Percentiles rank a stretch among this genome's conserved stretches.
phyloP scores from a whole-genome alignment of 805 yeast genomes.

The Phaffomyces antillensis region DNA sequence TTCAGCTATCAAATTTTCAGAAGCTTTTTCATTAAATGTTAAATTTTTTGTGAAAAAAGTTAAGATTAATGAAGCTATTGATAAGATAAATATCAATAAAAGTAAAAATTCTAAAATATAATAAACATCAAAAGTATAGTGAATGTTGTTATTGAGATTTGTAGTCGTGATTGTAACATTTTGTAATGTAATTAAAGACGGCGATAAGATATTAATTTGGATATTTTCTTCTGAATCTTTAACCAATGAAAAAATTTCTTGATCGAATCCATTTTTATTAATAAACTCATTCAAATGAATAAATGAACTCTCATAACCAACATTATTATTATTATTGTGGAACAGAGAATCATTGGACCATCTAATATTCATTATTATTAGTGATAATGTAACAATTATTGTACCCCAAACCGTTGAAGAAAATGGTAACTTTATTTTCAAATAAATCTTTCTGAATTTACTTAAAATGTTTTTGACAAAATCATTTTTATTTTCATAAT shows the following conservation, averaged over 20 bases:
- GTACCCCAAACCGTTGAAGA: slow-evolving; percentile 28
- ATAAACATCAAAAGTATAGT: slow-evolving; percentile 40
- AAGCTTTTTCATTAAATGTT: slow-evolving; percentile 14
- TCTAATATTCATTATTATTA: slow-evolving; percentile 26
- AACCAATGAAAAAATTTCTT: slow-evolving; percentile 12
- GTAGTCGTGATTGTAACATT: neutral
- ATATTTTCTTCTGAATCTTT: neutral
- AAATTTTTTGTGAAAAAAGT: slow-evolving; percentile 27
- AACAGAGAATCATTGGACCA: slow-evolving; percentile 26
- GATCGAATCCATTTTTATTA: slow-evolving; percentile 15
- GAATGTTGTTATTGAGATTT: slow-evolving; percentile 19
- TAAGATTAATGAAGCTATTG: slow-evolving; percentile 40
- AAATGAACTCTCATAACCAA: neutral
- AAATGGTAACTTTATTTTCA: slow-evolving; percentile 32
- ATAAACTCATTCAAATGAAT: slow-evolving; percentile 9
- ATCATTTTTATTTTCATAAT: neutral
- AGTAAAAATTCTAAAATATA: slow-evolving; percentile 52
- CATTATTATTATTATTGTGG: neutral
- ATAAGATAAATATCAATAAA: slow-evolving; percentile 42
- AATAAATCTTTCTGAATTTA: slow-evolving; percentile 4
- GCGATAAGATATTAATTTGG: neutral
- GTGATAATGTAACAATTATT: slow-evolving; percentile 18
- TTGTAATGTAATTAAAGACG: neutral
- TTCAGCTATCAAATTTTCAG: slow-evolving; percentile 9
- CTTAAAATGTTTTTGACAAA: neutral